Conservation (phyloP, 2,329 filamentous ascomycete species). For the Diaporthe aspalathi region DNA sequence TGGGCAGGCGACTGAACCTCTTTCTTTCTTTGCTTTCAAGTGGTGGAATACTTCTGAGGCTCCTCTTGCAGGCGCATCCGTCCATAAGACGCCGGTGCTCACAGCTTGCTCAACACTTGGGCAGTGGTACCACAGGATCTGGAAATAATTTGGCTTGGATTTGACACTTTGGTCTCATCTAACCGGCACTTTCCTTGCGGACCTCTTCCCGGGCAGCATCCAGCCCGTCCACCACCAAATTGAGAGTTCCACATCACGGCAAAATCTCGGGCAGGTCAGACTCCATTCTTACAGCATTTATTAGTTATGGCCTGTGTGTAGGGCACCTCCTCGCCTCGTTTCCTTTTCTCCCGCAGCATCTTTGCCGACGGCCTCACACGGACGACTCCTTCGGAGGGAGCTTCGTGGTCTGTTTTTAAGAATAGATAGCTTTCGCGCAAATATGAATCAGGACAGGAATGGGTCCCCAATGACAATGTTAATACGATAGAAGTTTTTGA, state of each 20-base stretch:
- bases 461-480: conserved; percentile 24
- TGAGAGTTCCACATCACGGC: conserved; percentile 21
- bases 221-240: not conserved
- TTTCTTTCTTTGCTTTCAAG: conserved; percentile 10
- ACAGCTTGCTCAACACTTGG: conserved; percentile 14
- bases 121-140: not conserved
- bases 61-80: conserved; percentile 1
- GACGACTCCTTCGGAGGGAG: conserved; percentile 25
- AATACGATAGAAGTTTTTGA: conserved; percentile 29
- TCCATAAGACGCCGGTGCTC: conserved; percentile 1
- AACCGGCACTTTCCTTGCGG: conserved; percentile 9
- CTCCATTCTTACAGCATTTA: conserved; percentile 37
- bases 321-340: not conserved
- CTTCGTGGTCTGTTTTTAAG: conserved; percentile 23
- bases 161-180: conserved; percentile 30
- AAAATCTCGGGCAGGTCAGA: conserved; percentile 36
- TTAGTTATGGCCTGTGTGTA: conserved; percentile 36
- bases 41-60: conserved; percentile 13
- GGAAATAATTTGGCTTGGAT: conserved; percentile 28
- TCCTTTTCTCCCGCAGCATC: not conserved
- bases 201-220: not conserved
- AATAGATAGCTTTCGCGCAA: conserved; percentile 31
- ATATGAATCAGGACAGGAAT: conserved; percentile 5
- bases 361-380: conserved; percentile 13
- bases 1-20: not conserved